Percentiles rank a stretch among this genome's conserved stretches.
phyloP scores from a whole-genome alignment of 2,329 filamentous ascomycete genomes.

The Penicillium concentricum region DNA sequence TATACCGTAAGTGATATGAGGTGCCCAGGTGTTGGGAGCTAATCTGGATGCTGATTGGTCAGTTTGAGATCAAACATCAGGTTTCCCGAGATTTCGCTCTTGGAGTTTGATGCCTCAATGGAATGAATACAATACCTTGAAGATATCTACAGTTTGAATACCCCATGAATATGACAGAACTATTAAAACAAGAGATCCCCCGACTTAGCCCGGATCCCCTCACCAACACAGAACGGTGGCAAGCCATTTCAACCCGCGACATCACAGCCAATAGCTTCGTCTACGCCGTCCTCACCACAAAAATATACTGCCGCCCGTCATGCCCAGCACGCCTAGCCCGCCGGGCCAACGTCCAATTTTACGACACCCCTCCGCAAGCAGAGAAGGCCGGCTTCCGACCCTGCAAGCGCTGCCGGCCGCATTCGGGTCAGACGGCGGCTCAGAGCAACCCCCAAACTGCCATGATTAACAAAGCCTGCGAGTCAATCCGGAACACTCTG shows the following conservation, averaged over 20 bases:
- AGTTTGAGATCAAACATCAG: conserved; percentile 10
- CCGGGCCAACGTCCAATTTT: conserved; percentile 58
- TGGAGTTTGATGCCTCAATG: neutral
- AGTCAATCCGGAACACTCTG: conserved; percentile 29
- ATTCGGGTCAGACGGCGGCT: conserved; percentile 22
- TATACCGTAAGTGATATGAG: neutral
- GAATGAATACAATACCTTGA: no score
- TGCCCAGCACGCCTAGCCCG: conserved; percentile 59
- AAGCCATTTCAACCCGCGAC: conserved; percentile 48
- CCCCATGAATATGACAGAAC: neutral
- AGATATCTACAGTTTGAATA: neutral
- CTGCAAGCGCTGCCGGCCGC: conserved; percentile 57
- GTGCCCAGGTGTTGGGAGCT: neutral
- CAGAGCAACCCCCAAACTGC: conserved; percentile 33
- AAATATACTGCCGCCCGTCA: conserved; percentile 57
- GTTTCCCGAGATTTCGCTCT: neutral
- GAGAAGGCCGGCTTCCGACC: conserved; percentile 52
- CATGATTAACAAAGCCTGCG: conserved; percentile 33
- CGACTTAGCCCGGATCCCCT: conserved; percentile 19
- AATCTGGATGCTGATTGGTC: conserved; percentile 8
- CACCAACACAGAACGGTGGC: conserved; percentile 39
- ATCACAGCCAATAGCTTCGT: conserved; percentile 50
- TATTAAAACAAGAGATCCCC: conserved; percentile 21
- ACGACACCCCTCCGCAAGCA: conserved; percentile 48
- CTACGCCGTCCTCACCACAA: conserved; percentile 57